Evolutionary conservation across 768 basidiomycete species (phyloP).

Genomic region (Amanita exitialis): DNA sequence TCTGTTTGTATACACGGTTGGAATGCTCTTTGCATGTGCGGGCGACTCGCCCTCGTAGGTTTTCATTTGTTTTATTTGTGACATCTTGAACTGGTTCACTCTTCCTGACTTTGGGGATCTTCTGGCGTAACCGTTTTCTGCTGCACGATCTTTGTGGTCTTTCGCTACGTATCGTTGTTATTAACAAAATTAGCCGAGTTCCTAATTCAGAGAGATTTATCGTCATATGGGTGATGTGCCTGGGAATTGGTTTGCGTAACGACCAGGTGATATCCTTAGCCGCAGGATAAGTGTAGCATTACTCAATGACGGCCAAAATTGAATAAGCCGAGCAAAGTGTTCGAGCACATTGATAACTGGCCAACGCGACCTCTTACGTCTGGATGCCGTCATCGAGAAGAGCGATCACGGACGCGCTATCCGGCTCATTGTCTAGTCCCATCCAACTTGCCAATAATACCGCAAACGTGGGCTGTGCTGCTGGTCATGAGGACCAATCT

Average conservation of each 20-base stretch:
- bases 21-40: background rate
- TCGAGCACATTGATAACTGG: background rate
- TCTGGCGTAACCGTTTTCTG: background rate
- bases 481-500: background rate
- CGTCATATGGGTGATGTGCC: background rate
- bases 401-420: background rate
- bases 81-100: constrained; percentile 1
- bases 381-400: background rate
- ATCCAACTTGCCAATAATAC: background rate
- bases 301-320: background rate
- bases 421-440: no score
- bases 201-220: background rate
- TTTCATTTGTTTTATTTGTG: no score
- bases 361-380: background rate
- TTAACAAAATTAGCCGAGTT: background rate
- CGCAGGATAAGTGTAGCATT: background rate
- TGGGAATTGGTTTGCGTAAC: background rate
- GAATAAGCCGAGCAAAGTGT: background rate
- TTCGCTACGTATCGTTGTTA: background rate
- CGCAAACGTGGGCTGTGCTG: background rate
- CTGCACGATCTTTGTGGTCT: no score
- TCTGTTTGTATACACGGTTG: background rate
- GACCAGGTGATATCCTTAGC: background rate
- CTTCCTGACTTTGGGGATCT: background rate
- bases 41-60: background rate